Evolutionary conservation across 2,329 filamentous ascomycete genomes (phyloP).

Genomic region (Sclerotinia sclerotiorum): DNA sequence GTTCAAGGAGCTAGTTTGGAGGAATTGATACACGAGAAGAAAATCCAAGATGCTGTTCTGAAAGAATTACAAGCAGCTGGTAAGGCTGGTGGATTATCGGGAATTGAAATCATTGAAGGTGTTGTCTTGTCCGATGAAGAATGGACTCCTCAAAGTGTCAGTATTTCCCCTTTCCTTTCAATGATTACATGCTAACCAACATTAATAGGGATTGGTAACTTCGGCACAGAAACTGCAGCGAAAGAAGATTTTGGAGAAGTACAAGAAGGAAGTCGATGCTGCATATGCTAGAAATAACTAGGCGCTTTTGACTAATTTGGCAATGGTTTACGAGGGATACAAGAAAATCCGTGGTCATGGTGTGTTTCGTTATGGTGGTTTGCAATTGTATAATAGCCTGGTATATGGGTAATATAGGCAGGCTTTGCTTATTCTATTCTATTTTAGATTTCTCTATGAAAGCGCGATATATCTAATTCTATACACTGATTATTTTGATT

Average conservation of each 20-base stretch:
- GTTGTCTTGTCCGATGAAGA: constrained; percentile 81
- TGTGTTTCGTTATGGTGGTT: constrained; percentile 13
- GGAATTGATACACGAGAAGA: constrained; percentile 65
- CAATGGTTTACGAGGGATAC: constrained; percentile 18
- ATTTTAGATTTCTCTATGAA: constrained; percentile 17
- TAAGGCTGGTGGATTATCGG: constrained; percentile 63
- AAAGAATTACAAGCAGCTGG: constrained; percentile 69
- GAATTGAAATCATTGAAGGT: constrained; percentile 73
- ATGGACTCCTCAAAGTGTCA: constrained; percentile 82
- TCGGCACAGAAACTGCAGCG: constrained; percentile 73
- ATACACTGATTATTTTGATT: not conserved
- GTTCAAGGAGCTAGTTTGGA: constrained; percentile 63
- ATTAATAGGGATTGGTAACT: constrained; percentile 58
- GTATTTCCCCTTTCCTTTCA: constrained; percentile 41
- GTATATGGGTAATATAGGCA: constrained; percentile 16
- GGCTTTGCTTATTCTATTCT: constrained; percentile 8
- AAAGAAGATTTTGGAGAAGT: constrained; percentile 63
- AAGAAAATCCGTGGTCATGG: not conserved
- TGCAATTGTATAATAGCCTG: constrained; percentile 22
- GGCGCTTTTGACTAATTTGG: not conserved
- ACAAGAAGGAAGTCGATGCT: constrained; percentile 57
- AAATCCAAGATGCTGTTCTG: constrained; percentile 59
- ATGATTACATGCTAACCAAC: constrained; percentile 44
- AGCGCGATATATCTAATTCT: not conserved
- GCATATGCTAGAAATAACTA: constrained; percentile 35